Base-by-base conservation (phyloP, 2,329 filamentous ascomycete species). In the Camptophora hylomeconis region DNA sequence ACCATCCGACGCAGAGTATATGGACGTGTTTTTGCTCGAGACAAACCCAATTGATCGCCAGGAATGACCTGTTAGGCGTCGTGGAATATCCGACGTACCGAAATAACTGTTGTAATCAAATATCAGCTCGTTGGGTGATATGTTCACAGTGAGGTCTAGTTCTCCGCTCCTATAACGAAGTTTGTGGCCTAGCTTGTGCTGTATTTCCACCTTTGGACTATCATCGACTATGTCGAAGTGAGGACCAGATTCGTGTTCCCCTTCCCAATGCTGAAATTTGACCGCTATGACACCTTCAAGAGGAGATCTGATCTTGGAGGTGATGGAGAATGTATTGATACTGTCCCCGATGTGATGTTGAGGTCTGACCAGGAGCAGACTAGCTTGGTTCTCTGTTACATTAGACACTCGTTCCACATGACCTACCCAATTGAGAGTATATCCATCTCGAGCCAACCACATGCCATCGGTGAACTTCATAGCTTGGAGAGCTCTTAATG, bases 401-500 rank as follows among this genome's bases (percentile, higher is more conserved):
- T 33, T 37, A 10, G 23, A 11, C 11, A 50, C 23, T 36, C 53
- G 41, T 35, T 57, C 54, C 19, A 56, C 51, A 39, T 57, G 54
- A 40, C 47, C 51, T 53, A 57, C 56, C 54, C 54, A 57, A 29
- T 56, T 53, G 32, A 56, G 50, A 10, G 34, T 41, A 24, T 54
- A 42, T 27, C 52, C 52, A 24, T 56, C 51, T 13, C 21, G 18
- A 12, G 20, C 21, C 5, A 17, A 15, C 52, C 52, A 57, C 54
- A 57, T 57, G 30, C 54, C 53, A 17, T 53, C 49, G 7, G 53
- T 56, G 41, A 57, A 57, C 47, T 53, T 57, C 54, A 57, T 57
- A n/a, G n/a, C n/a, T n/a, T n/a, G n/a, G n/a, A n/a, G n/a, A n/a
- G n/a, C n/a, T n/a, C n/a, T n/a, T n/a, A n/a, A n/a, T n/a, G n/a